Base-by-base conservation (phyloP, 305 asterid genomes). In the Salvia sclarea region DNA sequence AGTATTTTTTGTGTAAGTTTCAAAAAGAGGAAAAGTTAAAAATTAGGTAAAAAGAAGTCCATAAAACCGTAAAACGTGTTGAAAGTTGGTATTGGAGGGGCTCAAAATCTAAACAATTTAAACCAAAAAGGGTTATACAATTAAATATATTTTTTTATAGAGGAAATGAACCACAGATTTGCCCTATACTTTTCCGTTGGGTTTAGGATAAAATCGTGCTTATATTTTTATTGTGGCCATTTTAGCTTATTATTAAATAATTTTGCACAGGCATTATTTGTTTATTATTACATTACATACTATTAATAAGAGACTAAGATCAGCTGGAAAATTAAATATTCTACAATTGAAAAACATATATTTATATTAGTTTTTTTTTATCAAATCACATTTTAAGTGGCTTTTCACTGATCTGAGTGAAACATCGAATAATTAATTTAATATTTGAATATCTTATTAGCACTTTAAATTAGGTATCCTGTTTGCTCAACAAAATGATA, bases 51-150 rank as follows among this genome's bases (percentile, higher is more conserved):
- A 71, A 71, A 75, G 57, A 25, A 16, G 70, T 50, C 83, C 78
- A 75, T 37, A 75, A 79, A 75, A 75, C 83, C 78, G 71, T 37
- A 75, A 79, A 75, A 75, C 41, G 70, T 56, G 83, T 48, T 6
- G 64, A 69, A 69, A 73, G 78, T 68, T 73, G 2, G 76, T 73
- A 57, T 25, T 60, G 8, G 61, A n/a, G 83, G 78, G 78, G 83
- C 80, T 79, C 80, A 57, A 78, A 49, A 73, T 56, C 56, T 40
- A 40, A 68, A 50, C 56, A 45, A 48, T 55, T 18, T 3, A 54
- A 54, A 47, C 64, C 66, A 62, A 44, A 59, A 64, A 6, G 50
- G 64, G 55, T 43, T 14, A 18, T 38, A n/a, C 33, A 13, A 43
- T 43, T 22, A 10, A 16, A 47, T 17, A 8, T 18, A 20, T 9